These are phyloP conservation scores for Sphaerosporella brunnea DNA, from an alignment of 495 filamentous ascomycete genomes.

Conservation along the genomic window DNA sequence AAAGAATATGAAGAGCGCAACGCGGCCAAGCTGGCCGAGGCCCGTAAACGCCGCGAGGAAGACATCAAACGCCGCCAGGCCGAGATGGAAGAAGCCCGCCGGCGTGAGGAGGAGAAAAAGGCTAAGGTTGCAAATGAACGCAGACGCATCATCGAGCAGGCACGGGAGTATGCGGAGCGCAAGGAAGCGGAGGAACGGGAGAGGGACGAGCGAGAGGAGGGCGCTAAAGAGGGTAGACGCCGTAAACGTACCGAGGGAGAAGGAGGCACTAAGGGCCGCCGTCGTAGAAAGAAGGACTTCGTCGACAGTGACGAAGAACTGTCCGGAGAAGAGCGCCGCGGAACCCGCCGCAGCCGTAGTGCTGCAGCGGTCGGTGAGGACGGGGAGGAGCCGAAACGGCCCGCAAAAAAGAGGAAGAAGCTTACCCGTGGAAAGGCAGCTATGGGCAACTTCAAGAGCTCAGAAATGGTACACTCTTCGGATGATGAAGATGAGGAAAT, in stretches of 20 bases:
- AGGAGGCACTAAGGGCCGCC: slow-evolving; percentile 31
- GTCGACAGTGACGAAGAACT: slow-evolving; percentile 36
- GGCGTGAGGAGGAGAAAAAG: slow-evolving; percentile 49
- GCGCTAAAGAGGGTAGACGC: slow-evolving; percentile 64
- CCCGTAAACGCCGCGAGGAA: slow-evolving; percentile 55
- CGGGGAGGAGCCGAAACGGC: slow-evolving; percentile 36
- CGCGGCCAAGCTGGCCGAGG: slow-evolving; percentile 59
- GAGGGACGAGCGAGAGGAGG: slow-evolving; percentile 48
- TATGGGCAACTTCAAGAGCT: slow-evolving; percentile 54
- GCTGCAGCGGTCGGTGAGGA: slow-evolving; percentile 29
- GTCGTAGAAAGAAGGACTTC: slow-evolving; percentile 52
- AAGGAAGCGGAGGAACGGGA: slow-evolving; percentile 55
- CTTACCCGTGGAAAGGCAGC: slow-evolving; percentile 36
- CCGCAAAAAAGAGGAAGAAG: slow-evolving; percentile 43
- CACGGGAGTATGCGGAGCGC: slow-evolving; percentile 49
- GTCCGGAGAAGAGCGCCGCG: slow-evolving; percentile 22
- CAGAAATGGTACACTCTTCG: slow-evolving; percentile 61
- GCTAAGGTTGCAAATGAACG: slow-evolving; percentile 67
- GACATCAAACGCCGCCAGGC: slow-evolving; percentile 60
- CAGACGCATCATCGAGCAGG: slow-evolving; percentile 55
- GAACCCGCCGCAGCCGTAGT: not conserved
- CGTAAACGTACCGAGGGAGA: slow-evolving; percentile 52
- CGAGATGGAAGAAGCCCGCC: slow-evolving; percentile 44
- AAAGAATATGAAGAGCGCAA: slow-evolving; percentile 88
- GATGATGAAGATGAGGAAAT: slow-evolving; percentile 34